These are phyloP conservation scores for Tephrocybe sp. DNA, from an alignment of 768 basidiomycete genomes.

Conservation along the genomic window DNA sequence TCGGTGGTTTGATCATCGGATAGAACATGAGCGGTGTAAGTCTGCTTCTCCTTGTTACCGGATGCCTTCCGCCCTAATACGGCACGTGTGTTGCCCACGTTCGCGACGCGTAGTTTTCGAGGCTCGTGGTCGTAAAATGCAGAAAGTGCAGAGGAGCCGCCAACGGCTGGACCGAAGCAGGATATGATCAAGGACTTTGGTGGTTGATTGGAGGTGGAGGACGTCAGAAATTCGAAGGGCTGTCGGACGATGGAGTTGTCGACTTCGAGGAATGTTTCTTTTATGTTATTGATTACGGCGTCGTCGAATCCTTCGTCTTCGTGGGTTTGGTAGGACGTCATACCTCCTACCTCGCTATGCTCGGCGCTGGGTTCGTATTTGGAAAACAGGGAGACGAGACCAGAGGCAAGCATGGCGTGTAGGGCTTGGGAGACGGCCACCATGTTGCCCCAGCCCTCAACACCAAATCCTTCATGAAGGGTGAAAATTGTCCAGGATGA, in stretches of 20 bases:
- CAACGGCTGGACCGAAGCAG: background rate
- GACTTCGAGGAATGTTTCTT: constrained; percentile 5
- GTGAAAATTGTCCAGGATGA: constrained; percentile 31
- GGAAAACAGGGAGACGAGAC: background rate
- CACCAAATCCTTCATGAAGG: constrained; percentile 29
- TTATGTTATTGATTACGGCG: background rate
- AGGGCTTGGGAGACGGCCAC: constrained; percentile 21
- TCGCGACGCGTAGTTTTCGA: constrained; percentile 5
- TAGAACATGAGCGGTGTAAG: constrained; percentile 2
- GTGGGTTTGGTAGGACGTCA: background rate
- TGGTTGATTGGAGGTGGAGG: background rate
- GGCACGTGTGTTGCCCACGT: constrained; percentile 2
- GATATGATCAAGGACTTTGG: background rate
- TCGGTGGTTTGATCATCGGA: constrained; percentile 1
- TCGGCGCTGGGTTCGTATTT: constrained; percentile 11
- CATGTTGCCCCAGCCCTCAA: constrained; percentile 25
- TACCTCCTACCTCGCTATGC: constrained; percentile 11
- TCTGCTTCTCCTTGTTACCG: background rate
- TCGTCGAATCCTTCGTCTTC: constrained; percentile 1
- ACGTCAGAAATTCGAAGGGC: background rate
- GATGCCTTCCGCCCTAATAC: constrained; percentile 3
- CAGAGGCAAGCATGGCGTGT: constrained; percentile 15
- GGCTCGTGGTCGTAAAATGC: constrained; percentile 7
- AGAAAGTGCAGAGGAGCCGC: constrained; percentile 6
- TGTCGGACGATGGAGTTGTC: background rate